Evolutionary conservation across 768 basidiomycete species (phyloP).

Genomic region (Mycena latifolia): DNA sequence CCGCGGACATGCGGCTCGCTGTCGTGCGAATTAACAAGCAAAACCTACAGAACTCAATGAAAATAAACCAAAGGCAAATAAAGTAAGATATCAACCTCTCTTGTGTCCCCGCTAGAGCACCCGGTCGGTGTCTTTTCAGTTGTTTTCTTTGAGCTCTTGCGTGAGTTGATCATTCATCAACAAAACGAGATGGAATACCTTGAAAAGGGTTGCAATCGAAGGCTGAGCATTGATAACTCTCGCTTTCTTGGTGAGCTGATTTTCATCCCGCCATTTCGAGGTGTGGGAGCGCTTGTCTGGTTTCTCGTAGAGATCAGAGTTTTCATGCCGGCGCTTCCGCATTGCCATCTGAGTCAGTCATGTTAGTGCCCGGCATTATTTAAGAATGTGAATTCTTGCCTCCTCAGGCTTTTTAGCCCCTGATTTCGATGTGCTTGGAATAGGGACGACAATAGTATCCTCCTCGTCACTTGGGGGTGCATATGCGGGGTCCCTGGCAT

Average conservation of each 20-base stretch:
- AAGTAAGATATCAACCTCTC: too few species aligned
- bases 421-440: constrained; percentile 10
- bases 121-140: too few species aligned
- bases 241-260: constrained; percentile 19
- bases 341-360: constrained; percentile 6
- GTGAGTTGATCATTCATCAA: constrained; percentile 11
- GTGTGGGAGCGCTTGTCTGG: constrained; percentile 18
- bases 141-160: not conserved
- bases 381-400: constrained; percentile 7
- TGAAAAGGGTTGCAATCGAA: constrained; percentile 17
- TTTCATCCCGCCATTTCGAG: constrained; percentile 20
- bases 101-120: too few species aligned
- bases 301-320: constrained; percentile 21
- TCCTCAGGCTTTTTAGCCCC: constrained; percentile 10
- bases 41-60: too few species aligned
- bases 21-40: too few species aligned
- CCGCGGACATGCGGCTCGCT: too few species aligned
- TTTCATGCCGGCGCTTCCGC: constrained; percentile 15
- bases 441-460: not conserved
- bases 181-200: constrained; percentile 8
- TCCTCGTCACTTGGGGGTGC: constrained; percentile 4
- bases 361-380: not conserved
- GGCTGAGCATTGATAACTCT: constrained; percentile 11
- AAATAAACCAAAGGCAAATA: too few species aligned
- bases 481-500: constrained; percentile 11